Base-by-base conservation (phyloP, 805 yeast genomes). In the Saturnispora kantuleensis region DNA sequence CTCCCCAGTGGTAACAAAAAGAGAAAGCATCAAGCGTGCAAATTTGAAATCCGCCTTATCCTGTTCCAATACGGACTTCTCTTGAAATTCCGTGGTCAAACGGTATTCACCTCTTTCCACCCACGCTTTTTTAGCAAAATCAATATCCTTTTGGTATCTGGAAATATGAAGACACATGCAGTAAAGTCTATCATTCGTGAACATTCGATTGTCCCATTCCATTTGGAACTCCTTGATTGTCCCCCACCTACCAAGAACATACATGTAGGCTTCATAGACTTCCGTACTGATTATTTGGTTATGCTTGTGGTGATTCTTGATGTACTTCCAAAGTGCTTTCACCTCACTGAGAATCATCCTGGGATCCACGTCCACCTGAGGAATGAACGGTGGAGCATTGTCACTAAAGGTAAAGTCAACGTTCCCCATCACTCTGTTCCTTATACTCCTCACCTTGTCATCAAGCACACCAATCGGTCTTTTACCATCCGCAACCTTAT, bases 101-200 rank as follows among this genome's bases (percentile, higher is more conserved):
- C 96, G 68, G 63, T 72, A 87, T 17, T 58, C 49, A 2, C 96
- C 96, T 54, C 97, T 74, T 55, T 84, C 95, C 2, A 64, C 60
- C 95, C 96, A 88, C 1, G 84, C 67, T 21, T 63, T 60, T 45
- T 77, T 77, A 4, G 88, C 89, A 56, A 82, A 75, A 0, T 66
- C 67, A 35, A 70, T 59, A 53, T 80, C 73, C 34, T 70, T 67
- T 55, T 74, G 74, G 39, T 68, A 66, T 10, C 72, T 71, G 1
- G 90, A 84, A 1, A 90, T 90, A 46, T 73, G 69, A 54, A 86
- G 63, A 8, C 84, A 79, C 28, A 79, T 65, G 41, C 71, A 72
- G 56, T 83, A 87, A 2, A 79, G 57, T 31, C 71, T 58, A 34
- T 77, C 71, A 46, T 64, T 66, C 3, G 34, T 38, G 15, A n/a